These are phyloP conservation scores for Thielaviopsis euricoi DNA, from an alignment of 2,329 filamentous ascomycete genomes.

Conservation along the genomic window DNA sequence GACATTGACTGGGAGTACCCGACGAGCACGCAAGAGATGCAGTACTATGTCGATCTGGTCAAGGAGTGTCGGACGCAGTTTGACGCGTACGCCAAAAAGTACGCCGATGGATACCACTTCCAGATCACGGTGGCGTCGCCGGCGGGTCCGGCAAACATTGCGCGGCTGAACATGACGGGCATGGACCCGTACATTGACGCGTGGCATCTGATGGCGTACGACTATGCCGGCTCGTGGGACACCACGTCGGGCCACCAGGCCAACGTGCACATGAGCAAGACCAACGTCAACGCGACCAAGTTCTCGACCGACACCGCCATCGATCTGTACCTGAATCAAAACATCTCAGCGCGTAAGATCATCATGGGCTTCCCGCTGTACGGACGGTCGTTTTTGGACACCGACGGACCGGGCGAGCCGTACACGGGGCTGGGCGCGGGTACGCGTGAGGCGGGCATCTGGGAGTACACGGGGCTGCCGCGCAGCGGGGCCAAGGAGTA, in stretches of 20 bases:
- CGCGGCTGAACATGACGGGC: conserved; percentile 30
- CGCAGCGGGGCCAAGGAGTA: conserved; percentile 38
- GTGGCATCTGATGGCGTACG: conserved; percentile 52
- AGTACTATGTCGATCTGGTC: conserved; percentile 26
- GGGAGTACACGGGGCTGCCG: conserved; percentile 69
- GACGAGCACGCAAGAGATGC: conserved; percentile 21
- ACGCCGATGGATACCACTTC: conserved; percentile 29
- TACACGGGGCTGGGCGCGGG: conserved; percentile 47
- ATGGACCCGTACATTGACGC: conserved; percentile 42
- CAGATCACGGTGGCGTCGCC: conserved; percentile 34
- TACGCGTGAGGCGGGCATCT: conserved; percentile 56
- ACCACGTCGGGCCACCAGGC: conserved; percentile 46
- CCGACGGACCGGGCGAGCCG: conserved; percentile 45
- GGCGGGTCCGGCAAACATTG: conserved; percentile 31
- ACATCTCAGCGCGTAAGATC: conserved; percentile 49
- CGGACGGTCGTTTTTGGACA: conserved; percentile 47
- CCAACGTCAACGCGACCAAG: conserved; percentile 42
- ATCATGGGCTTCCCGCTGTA: conserved; percentile 70
- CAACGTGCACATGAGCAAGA: conserved; percentile 32
- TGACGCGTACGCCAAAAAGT: conserved; percentile 23
- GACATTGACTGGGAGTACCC: conserved; percentile 44
- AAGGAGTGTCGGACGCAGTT: conserved; percentile 27
- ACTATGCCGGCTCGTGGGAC: conserved; percentile 56
- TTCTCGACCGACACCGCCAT: conserved; percentile 54
- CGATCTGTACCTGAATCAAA: conserved; percentile 32